Evolutionary conservation across 768 basidiomycete genomes (phyloP).

Genomic region (Galerina marginata): DNA sequence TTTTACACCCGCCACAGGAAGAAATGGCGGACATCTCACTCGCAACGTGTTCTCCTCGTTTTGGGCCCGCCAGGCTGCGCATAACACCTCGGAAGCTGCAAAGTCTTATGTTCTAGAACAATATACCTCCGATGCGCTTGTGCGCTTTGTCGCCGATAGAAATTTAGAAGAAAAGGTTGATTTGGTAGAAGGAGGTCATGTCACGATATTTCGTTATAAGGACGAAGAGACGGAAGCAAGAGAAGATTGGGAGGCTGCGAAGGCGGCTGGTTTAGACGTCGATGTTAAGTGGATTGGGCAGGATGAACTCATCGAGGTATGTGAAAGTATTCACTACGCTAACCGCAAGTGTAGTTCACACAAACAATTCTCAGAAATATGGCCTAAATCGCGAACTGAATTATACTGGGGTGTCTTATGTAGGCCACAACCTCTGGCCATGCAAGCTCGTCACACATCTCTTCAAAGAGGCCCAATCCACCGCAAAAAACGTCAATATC

Average conservation of each 20-base stretch:
- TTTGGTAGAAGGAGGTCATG: conserved; percentile 61
- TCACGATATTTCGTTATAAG: conserved; percentile 52
- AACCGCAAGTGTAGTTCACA: too few relatives aligned
- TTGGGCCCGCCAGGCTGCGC: conserved; percentile 33
- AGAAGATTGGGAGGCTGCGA: conserved; percentile 59
- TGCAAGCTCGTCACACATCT: conserved; percentile 79
- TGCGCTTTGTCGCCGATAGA: conserved; percentile 51
- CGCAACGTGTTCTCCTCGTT: conserved; percentile 56
- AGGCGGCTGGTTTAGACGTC: conserved; percentile 48
- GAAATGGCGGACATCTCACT: conserved; percentile 82
- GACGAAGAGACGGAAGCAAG: conserved; percentile 43
- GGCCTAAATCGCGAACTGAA: conserved; percentile 47
- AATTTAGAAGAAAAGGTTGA: conserved; percentile 59
- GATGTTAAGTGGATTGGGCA: conserved; percentile 51
- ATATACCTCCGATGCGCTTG: conserved; percentile 54
- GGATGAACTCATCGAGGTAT: conserved; percentile 54
- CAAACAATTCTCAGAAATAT: conserved; percentile 6
- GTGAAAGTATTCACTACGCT: conserved; percentile 2
- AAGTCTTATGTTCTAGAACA: conserved; percentile 61
- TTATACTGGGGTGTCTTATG: conserved; percentile 56
- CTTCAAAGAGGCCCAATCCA: conserved; percentile 47
- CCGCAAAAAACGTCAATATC: conserved; percentile 42
- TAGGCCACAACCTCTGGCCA: conserved; percentile 76
- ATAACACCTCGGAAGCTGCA: conserved; percentile 60
- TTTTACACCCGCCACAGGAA: conserved; percentile 45